Evolutionary conservation across 2,329 filamentous ascomycete genomes (phyloP).

Genomic region (Cytospora piceae): DNA sequence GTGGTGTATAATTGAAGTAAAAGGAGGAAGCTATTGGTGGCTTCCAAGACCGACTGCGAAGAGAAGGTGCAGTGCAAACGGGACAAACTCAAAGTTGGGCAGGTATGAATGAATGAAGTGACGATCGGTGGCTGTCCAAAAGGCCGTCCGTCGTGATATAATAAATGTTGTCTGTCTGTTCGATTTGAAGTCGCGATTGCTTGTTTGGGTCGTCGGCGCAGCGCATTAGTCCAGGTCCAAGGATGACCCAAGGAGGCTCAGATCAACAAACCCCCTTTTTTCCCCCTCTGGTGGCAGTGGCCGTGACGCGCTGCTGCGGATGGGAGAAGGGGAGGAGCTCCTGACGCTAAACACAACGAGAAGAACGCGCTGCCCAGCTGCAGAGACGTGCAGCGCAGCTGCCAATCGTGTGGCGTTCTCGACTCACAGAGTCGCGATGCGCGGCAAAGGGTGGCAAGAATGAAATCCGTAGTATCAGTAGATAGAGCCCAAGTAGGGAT

Average conservation of each 20-base stretch:
- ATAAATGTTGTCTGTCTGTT: neutral
- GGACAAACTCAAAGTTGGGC: slow-evolving; percentile 31
- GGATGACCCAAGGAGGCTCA: neutral
- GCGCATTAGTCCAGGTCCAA: neutral
- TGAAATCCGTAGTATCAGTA: no score
- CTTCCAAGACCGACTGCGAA: slow-evolving; percentile 1
- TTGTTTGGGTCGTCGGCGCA: neutral
- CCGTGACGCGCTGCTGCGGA: slow-evolving; percentile 20
- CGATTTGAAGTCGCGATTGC: neutral
- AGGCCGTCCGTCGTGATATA: slow-evolving; percentile 11
- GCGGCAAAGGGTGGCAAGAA: neutral
- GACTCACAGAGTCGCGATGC: slow-evolving; percentile 1
- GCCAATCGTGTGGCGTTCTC: neutral
- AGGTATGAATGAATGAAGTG: slow-evolving; percentile 34
- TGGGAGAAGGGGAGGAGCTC: slow-evolving; percentile 15
- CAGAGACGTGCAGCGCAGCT: slow-evolving; percentile 24
- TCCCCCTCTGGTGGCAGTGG: neutral
- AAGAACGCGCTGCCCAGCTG: slow-evolving; percentile 14
- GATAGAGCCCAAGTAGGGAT: neutral
- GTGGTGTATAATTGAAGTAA: neutral
- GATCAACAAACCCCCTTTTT: slow-evolving; percentile 17
- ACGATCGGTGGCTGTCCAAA: slow-evolving; percentile 15
- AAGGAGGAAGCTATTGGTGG: neutral
- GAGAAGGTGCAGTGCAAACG: neutral
- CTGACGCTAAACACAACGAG: slow-evolving; percentile 21